Base-by-base conservation (phyloP, 768 basidiomycete genomes). In the Russula ochroleuca region DNA sequence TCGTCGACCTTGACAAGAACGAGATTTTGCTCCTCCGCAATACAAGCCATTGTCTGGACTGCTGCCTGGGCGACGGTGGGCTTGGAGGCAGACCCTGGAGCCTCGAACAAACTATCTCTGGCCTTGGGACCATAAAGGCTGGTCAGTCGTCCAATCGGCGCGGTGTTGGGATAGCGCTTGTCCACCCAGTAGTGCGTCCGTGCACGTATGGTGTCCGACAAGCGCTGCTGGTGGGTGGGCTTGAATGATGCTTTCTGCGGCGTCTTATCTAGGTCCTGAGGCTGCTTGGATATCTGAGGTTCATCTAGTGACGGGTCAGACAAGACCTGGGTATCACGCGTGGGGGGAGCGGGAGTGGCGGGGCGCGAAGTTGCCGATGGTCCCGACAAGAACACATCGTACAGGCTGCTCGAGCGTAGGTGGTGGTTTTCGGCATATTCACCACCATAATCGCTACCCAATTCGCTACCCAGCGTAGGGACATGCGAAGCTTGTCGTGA, bases 171-270 rank as follows among this genome's bases (percentile, higher is more conserved):
- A 62, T 85, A 83, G 52, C 85, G 78, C 25, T 81, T 81, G 68
- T 83, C 81, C 41, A 78, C 79, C 85, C 83, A 87, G 31, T 79
- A 80, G 53, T 74, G 74, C 48, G 86, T 87, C 43, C 86, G 81
- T 70, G 81, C 78, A 23, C 81, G 81, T 25, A 87, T 74, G 17
- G 83, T 86, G 62, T 79, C 74, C 7, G 80, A 78, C 51, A 81
- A 74, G 56, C 78, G 74, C 15, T 57, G 64, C 7, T 23, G 59
- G 5, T 68, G 71, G 49, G 72, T 72, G 11, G 72, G 57, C 19
- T 31, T 52, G 33, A 51, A 59, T 19, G 68, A 53, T 19, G 61
- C 52, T 40, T 53, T 68, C 57, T 64, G 63, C 21, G 66, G 68
- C 21, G 63, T 67, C 50, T 63, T 68, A 33, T 67, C 67, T 31